Evolutionary conservation across 345 rosid species (phyloP).

Genomic region (Salix purpurea): DNA sequence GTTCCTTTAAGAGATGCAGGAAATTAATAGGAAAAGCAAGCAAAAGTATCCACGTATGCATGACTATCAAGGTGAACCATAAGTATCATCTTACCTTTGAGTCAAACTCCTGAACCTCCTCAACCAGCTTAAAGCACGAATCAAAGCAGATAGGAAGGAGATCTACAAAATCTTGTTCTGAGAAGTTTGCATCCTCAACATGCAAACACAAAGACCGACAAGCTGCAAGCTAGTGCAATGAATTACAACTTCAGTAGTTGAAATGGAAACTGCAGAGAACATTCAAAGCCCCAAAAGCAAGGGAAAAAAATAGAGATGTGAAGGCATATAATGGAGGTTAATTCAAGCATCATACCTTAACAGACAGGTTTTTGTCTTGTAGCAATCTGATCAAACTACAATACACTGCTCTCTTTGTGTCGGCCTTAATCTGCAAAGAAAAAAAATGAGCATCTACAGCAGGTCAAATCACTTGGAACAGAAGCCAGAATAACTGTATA

Average conservation of each 20-base stretch:
- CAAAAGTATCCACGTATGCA: not conserved
- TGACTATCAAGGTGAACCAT: not conserved
- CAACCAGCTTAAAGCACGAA: slow-evolving; percentile 81
- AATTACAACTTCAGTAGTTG: slow-evolving; percentile 33
- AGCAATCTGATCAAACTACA: slow-evolving; percentile 82
- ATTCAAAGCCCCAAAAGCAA: not conserved
- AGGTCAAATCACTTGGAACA: not conserved
- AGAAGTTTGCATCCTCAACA: slow-evolving; percentile 92
- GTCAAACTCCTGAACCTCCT: slow-evolving; percentile 96
- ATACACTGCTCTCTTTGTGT: slow-evolving; percentile 83
- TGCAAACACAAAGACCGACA: slow-evolving; percentile 88
- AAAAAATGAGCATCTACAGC: slow-evolving; percentile 23
- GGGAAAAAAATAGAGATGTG: not conserved
- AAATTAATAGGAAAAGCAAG: not conserved
- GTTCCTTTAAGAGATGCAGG: not conserved
- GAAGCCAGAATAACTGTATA: not conserved
- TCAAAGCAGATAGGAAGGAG: slow-evolving; percentile 90
- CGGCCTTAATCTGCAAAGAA: slow-evolving; percentile 72
- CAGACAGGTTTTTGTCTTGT: slow-evolving; percentile 77
- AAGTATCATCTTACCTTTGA: slow-evolving; percentile 59
- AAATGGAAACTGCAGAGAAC: not conserved
- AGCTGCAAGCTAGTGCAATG: slow-evolving; percentile 78
- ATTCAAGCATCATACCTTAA: slow-evolving; percentile 53
- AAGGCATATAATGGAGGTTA: not conserved
- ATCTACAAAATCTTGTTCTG: slow-evolving; percentile 65